phyloP scores from a whole-genome alignment of 768 basidiomycete species.

The Clathrus columnatus region DNA sequence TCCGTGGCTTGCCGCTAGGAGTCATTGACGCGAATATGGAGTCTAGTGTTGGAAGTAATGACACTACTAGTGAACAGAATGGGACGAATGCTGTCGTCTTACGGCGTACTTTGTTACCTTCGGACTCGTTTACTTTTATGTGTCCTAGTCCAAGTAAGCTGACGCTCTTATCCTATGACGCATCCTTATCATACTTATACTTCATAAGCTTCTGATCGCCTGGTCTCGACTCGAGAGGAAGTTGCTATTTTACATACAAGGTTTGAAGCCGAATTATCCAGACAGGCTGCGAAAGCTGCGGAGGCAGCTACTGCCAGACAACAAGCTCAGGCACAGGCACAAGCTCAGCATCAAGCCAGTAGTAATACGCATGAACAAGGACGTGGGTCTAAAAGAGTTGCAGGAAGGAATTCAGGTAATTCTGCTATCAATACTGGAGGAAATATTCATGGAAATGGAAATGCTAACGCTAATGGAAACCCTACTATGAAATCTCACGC shows the following conservation, averaged over 20 bases:
- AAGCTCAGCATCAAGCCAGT: conserved; percentile 28
- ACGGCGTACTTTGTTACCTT: conserved; percentile 22
- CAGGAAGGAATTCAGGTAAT: not conserved
- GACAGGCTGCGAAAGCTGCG: conserved; percentile 52
- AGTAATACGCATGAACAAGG: conserved; percentile 26
- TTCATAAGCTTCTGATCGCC: conserved; percentile 58
- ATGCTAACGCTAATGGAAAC: too few species aligned
- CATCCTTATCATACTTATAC: conserved; percentile 17
- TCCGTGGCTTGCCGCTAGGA: not conserved
- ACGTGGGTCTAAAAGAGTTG: not conserved
- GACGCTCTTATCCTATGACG: conserved; percentile 19
- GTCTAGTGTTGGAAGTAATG: not conserved
- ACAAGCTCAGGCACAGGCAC: conserved; percentile 7
- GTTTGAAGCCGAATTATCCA: conserved; percentile 66
- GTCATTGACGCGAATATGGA: not conserved
- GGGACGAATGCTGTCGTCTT: conserved; percentile 26
- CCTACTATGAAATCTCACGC: too few species aligned
- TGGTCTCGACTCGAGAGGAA: conserved; percentile 60
- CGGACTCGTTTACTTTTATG: conserved; percentile 48
- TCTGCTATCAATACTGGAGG: too few species aligned
- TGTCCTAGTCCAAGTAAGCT: conserved; percentile 68
- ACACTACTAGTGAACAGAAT: conserved; percentile 15
- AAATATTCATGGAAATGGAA: too few species aligned
- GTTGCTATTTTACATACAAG: conserved; percentile 53
- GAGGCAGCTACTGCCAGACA: conserved; percentile 36